Conservation (phyloP, 2,329 filamentous ascomycete genomes). For the Aspergillus costaricaensis region DNA sequence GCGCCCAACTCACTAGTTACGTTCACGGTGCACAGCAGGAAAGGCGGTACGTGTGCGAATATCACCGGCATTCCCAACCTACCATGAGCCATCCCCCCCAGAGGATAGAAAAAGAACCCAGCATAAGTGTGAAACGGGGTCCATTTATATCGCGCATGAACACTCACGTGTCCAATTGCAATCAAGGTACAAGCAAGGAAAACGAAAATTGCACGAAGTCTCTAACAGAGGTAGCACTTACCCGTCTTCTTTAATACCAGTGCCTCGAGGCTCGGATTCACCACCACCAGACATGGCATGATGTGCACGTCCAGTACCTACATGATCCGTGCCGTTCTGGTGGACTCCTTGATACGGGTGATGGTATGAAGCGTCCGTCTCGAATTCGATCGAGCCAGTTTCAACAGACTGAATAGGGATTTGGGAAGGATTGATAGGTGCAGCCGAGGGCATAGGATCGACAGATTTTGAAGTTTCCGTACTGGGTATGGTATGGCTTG, state of each 20-base stretch:
- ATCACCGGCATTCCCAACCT: constrained; percentile 17
- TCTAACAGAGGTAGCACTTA: constrained; percentile 60
- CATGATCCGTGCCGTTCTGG: constrained; percentile 29
- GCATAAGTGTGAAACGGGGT: background rate
- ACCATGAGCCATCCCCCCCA: background rate
- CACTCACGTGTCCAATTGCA: background rate
- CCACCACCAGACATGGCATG: constrained; percentile 23
- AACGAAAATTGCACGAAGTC: constrained; percentile 22
- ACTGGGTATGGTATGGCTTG: constrained; percentile 34
- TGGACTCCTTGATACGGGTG: constrained; percentile 26
- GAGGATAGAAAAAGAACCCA: background rate
- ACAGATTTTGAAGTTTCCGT: constrained; percentile 41
- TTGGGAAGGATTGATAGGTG: constrained; percentile 32
- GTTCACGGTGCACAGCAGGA: constrained; percentile 9
- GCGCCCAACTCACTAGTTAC: constrained; percentile 14
- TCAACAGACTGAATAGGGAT: constrained; percentile 39
- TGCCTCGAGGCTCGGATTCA: constrained; percentile 41
- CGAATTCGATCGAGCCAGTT: constrained; percentile 30
- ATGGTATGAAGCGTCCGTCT: constrained; percentile 26
- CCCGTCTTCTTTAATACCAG: constrained; percentile 82
- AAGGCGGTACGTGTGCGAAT: constrained; percentile 1
- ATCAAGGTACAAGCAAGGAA: background rate
- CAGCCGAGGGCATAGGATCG: constrained; percentile 37
- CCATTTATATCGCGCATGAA: background rate
- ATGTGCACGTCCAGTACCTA: constrained; percentile 27